Base-by-base conservation (phyloP, 129 eudicot genomes). In the Lactuca saligna region DNA sequence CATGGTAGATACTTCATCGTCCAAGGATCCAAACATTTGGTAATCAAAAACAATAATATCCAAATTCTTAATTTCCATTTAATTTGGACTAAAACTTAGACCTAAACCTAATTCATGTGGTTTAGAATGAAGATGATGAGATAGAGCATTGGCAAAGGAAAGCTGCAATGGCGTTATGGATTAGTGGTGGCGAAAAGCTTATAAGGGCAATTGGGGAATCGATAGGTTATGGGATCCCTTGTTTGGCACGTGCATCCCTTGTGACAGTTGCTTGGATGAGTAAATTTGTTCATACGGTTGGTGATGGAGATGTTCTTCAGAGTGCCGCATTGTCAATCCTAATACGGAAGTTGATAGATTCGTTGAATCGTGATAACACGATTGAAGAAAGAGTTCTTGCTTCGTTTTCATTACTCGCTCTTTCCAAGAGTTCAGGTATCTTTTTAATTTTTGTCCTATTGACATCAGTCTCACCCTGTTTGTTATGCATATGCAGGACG, bases 191-290 rank as follows among this genome's bases (percentile, higher is more conserved):
- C 34, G 63, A 58, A 55, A 83, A 84, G 41, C 42, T 89, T 14
- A 66, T 86, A 42, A 44, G 68, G 10, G 86, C 86, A 51, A 84
- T 89, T 66, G 80, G 84, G 17, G 81, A 80, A 33, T 79, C 90
- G 12, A 79, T 86, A 37, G 81, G 81, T 10, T 79, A 84, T 37
- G 84, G 93, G 60, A 75, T 89, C 51, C 93, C 96, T 12, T 60
- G 87, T 66, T 75, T 89, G 57, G 84, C 82, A 10, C 85, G 87
- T 35, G 90, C 96, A 4, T 83, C 88, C 81, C 80, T 86, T 5
- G 92, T 86, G 63, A 89, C 93, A 0, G 77, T 89, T 44, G 71
- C 90, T 58, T 89, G 96, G 96, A 89, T 86, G 73, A 86, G 90
- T 80, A 81, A 54, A 51, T 66, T 41, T 17, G 78, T 85, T 64